Evolutionary conservation across 169 alveolate species (phyloP).

Genomic region (Eimeria necatrix): DNA sequence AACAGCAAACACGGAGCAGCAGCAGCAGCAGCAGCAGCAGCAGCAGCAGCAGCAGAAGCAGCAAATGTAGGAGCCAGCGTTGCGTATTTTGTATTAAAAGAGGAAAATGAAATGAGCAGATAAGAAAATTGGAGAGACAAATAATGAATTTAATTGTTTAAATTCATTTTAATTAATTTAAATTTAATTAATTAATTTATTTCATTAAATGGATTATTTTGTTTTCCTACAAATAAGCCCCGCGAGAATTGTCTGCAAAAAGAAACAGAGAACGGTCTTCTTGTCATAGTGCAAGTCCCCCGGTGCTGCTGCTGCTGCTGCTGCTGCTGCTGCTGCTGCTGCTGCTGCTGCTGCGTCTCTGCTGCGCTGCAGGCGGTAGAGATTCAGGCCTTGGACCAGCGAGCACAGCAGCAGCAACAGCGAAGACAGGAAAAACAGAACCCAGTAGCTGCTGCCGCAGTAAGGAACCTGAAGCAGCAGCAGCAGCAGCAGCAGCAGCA

Average conservation of each 20-base stretch:
- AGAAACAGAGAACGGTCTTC: background rate
- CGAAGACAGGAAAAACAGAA: background rate
- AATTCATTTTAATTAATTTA: too few relatives aligned
- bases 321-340: background rate
- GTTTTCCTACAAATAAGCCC: slow-evolving; percentile 1
- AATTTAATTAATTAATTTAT: too few relatives aligned
- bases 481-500: background rate
- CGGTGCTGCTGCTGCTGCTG: background rate
- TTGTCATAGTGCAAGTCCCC: slow-evolving; percentile 15
- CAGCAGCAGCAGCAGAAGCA: background rate
- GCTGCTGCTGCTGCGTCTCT: slow-evolving; percentile 13
- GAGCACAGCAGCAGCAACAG: background rate
- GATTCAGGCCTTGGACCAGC: background rate
- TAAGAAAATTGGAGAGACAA: too few relatives aligned
- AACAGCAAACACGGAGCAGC: background rate
- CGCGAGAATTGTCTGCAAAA: background rate
- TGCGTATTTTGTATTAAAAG: background rate
- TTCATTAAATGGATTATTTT: background rate
- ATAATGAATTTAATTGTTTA: too few relatives aligned
- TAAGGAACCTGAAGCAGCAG: slow-evolving; percentile 4
- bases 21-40: background rate
- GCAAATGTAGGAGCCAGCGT: background rate
- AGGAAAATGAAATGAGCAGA: too few relatives aligned
- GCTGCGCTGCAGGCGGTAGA: background rate
- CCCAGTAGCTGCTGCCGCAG: slow-evolving; percentile 51